Evolutionary conservation across 345 rosid species (phyloP), one percentile per base, ranked within the genome.

Genomic region (Eucalyptus grandis): DNA sequence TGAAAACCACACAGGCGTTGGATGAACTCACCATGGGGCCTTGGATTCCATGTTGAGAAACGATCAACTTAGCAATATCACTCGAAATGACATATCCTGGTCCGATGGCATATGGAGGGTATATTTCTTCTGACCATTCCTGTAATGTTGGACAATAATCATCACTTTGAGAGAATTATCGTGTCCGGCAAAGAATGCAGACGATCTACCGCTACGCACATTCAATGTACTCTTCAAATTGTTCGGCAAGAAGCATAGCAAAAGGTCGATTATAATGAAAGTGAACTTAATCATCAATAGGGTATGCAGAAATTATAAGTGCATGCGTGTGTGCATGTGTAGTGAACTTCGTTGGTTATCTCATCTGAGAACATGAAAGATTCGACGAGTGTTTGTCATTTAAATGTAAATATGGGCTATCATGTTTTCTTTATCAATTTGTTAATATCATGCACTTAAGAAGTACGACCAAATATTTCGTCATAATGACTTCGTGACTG

Each of bases 51-150:
- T 96, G 96, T 92, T 97, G 96, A 49, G 95, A 93, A 90, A 93
- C 90, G 1, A 97, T 89, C 87, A 92, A 96, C 82, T 92, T 94
- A 72, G 97, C 99, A 89, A 97, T 94, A 91, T 96, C 96, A 50
- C 90, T 93, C 50, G 98, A 96, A 89, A 98, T 96, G 90, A 98
- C 89, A 88, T 98, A 98, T 88, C 98, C 99, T 4, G 99, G 99
- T 89, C 99, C 99, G 89, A 96, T 98, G 49, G 98, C 98, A 89
- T 98, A 93, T 67, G 99, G 99, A 91, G 98, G 99, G 92, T 97
- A 98, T 26, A 95, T 95, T 90, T 91, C 92, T 92, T 95, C 95
- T 43, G 98, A 95, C 99, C 99, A 97, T 87, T 98, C 99, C 99
- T 98, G 99, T 92, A 92, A 91, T 89, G 94, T 87, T 90, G 88